phyloP scores from a whole-genome alignment of 2,329 filamentous ascomycete genomes.

The Talaromyces pinophilus region DNA sequence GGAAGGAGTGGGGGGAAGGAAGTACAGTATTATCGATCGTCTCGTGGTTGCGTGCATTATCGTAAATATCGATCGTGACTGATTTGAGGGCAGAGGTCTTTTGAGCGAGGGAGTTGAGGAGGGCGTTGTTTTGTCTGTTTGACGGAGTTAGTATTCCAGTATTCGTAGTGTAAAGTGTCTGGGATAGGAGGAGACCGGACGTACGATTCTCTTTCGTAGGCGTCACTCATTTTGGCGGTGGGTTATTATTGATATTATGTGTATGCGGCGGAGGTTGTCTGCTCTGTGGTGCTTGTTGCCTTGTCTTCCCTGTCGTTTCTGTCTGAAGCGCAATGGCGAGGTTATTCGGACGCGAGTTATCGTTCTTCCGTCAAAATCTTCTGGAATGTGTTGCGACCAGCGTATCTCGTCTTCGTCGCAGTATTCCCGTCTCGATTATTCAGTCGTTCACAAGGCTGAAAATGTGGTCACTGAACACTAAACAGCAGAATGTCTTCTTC shows the following conservation, averaged over 20 bases:
- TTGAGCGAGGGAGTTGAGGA: conserved; percentile 82
- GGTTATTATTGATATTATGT: not conserved
- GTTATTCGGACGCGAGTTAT: not conserved
- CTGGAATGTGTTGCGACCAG: too few species aligned
- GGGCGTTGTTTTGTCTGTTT: conserved; percentile 83
- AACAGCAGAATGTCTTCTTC: not conserved
- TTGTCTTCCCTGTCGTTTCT: not conserved
- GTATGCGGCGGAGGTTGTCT: not conserved
- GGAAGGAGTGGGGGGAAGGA: conserved; percentile 22
- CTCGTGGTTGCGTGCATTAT: conserved; percentile 84
- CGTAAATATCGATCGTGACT: conserved; percentile 97
- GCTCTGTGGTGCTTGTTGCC: not conserved
- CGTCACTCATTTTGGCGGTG: conserved; percentile 63
- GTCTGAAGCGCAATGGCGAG: not conserved
- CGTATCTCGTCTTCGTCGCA: not conserved
- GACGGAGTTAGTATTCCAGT: not conserved
- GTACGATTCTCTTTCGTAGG: conserved; percentile 73
- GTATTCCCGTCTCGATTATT: not conserved
- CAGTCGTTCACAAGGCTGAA: not conserved
- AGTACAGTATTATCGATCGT: conserved; percentile 84
- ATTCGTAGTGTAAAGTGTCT: not conserved
- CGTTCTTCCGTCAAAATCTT: not conserved
- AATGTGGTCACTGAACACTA: not conserved
- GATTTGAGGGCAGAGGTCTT: conserved; percentile 91
- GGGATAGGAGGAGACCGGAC: conserved; percentile 23